Evolutionary conservation across 495 filamentous ascomycete species (phyloP), one percentile per base, ranked within the genome.

Genomic region (Penicillium antarcticum): DNA sequence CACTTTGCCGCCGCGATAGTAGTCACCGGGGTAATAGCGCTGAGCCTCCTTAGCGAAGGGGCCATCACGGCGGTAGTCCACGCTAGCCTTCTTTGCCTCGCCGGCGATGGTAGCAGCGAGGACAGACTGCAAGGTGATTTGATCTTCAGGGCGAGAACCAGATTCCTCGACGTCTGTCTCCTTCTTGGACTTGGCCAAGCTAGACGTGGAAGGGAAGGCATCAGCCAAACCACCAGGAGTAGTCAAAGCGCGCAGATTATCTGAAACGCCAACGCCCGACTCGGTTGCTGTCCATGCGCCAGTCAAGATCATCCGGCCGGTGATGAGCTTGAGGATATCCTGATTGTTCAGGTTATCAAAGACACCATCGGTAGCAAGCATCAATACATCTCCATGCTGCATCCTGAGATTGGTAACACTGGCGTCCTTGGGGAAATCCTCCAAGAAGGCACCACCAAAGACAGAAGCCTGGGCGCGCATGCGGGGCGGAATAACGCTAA

Each of bases 331-430:
- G 13, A 98, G 78, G 21, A 94, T 84, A 54, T 97, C 89, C 61
- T 92, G 85, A 56, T 89, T 84, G 55, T 86, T 91, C n/a, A 98
- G 76, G 60, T 98, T 98, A 66, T 98, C 94, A 84, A 92, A 96
- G 4, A 97, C 89, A 4, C 94, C 94, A 62, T 98, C 94, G 6
- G 89, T 96, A 4, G 91, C 94, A 52, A 97, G 86, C 13, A 98
- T 70, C 12, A 97, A 69, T 6, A 97, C 87, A 64, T 98, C 94
- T 5, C 94, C 94, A 68, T 97, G 90, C 48, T 86, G 83, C 53
- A 97, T 80, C 9, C 68, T 68, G 60, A 95, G 82, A 37, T 79
- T 80, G 36, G 87, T 86, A 31, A 92, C 79, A 55, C 82, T 82
- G n/a, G 95, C 89, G 60, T 97, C 92, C 39, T 77, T 77, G 13